These are phyloP conservation scores for Chlamydomonas urium DNA, from an alignment of 139 green algal species.

Conservation along the genomic window DNA sequence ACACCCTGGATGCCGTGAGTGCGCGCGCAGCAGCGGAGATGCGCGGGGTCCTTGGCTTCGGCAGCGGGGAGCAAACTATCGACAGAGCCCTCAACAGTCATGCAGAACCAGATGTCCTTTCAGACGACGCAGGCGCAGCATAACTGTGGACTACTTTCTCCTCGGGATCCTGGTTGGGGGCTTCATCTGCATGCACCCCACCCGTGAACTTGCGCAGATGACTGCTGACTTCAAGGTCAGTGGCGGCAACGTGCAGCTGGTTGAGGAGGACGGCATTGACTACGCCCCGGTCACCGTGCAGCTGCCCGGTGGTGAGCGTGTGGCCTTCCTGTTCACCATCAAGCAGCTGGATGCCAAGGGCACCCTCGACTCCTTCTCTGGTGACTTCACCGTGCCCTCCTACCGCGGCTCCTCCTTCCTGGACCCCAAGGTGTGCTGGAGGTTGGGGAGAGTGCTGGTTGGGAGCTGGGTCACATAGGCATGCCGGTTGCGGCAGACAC, in stretches of 20 bases:
- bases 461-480: no score
- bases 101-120: not conserved
- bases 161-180: no score
- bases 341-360: constrained; percentile 95
- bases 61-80: not conserved
- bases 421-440: constrained; percentile 90
- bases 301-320: constrained; percentile 95
- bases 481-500: no score
- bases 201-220: no score
- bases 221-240: constrained; percentile 72
- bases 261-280: constrained; percentile 97
- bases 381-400: constrained; percentile 95
- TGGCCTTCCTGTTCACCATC: constrained; percentile 99
- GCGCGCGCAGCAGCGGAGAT: not conserved
- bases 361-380: constrained; percentile 81
- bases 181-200: no score
- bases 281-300: constrained; percentile 96
- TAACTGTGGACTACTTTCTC: no score
- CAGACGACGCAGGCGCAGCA: no score
- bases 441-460: no score
- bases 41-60: not conserved
- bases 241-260: constrained; percentile 81
- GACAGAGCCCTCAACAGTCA: not conserved
- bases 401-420: constrained; percentile 99
- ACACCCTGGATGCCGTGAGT: constrained; percentile 91